phyloP scores from a whole-genome alignment of 352 stramenopile species.

The Phytopythium delawarense region DNA sequence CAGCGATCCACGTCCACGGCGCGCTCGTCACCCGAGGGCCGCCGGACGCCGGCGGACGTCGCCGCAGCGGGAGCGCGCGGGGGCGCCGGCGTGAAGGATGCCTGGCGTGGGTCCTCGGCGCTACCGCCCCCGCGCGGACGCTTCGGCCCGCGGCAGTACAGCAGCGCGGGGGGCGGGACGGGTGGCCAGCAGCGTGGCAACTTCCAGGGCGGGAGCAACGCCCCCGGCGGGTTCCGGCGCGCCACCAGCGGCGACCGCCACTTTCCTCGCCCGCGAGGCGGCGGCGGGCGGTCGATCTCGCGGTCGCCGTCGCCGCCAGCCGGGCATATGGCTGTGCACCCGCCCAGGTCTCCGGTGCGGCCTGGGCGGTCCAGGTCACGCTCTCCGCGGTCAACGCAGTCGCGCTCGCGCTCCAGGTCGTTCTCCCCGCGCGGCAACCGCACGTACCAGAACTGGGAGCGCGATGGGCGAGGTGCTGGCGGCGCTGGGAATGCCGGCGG shows the following conservation, averaged over 20 bases:
- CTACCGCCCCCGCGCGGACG: slow-evolving; percentile 10
- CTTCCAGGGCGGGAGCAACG: slow-evolving; percentile 22
- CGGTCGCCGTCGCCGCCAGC: slow-evolving; percentile 40
- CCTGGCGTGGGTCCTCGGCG: slow-evolving; percentile 1
- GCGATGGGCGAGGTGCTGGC: slow-evolving; percentile 13
- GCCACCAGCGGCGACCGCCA: slow-evolving; percentile 26
- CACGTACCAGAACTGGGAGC: slow-evolving; percentile 38
- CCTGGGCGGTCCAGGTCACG: slow-evolving; percentile 23
- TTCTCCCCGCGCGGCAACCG: slow-evolving; percentile 54
- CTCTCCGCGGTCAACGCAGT: slow-evolving; percentile 30
- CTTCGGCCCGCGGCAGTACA: slow-evolving; percentile 17
- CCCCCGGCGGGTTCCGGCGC: slow-evolving; percentile 12
- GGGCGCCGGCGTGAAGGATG: background rate
- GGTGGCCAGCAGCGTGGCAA: slow-evolving; percentile 15
- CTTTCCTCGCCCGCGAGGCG: slow-evolving; percentile 29
- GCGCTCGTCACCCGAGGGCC: slow-evolving; percentile 21
- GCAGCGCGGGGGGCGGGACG: background rate
- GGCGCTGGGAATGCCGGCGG: slow-evolving; percentile 3
- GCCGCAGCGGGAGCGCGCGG: background rate
- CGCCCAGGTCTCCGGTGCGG: slow-evolving; percentile 16
- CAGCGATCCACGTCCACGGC: slow-evolving; percentile 14
- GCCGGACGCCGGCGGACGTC: slow-evolving; percentile 10
- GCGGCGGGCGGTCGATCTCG: slow-evolving; percentile 42
- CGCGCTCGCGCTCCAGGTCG: slow-evolving; percentile 51
- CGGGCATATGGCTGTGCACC: slow-evolving; percentile 14